A percentile compares a stretch with the other conserved stretches of the same genome.
Evolutionary conservation across 768 basidiomycete genomes (phyloP).

Genomic region (Boletus pseudopeckii): DNA sequence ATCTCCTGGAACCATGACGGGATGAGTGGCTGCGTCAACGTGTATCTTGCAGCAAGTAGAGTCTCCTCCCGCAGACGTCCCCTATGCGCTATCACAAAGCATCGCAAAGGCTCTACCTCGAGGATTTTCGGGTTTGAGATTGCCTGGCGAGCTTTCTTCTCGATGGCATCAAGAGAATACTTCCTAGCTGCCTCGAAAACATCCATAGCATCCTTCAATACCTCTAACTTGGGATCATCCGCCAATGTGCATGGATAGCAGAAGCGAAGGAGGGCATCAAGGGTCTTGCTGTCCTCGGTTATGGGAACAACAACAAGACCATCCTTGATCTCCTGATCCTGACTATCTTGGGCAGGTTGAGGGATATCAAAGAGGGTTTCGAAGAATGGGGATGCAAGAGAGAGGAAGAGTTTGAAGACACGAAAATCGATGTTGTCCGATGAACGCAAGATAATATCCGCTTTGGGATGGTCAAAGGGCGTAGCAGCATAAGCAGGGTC

Average conservation of each 20-base stretch:
- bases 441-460: slow-evolving; percentile 26
- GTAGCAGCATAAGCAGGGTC: slow-evolving; percentile 7
- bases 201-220: neutral
- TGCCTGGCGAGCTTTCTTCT: neutral
- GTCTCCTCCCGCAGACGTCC: neutral
- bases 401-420: slow-evolving; percentile 27
- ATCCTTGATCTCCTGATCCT: slow-evolving; percentile 9
- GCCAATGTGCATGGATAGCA: slow-evolving; percentile 24
- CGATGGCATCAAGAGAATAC: neutral
- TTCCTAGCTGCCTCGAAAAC: neutral
- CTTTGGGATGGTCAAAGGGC: slow-evolving; percentile 21
- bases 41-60: slow-evolving; percentile 1
- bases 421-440: slow-evolving; percentile 30
- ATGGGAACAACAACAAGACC: slow-evolving; percentile 20
- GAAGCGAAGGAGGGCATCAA: slow-evolving; percentile 23
- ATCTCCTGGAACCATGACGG: slow-evolving; percentile 25
- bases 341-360: slow-evolving; percentile 12
- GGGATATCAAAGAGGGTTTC: slow-evolving; percentile 31
- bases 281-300: slow-evolving; percentile 17
- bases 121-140: neutral
- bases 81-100: neutral
- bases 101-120: neutral
- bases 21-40: slow-evolving; percentile 24
- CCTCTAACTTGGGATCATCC: slow-evolving; percentile 20
- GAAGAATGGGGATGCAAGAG: slow-evolving; percentile 30